phyloP scores from a whole-genome alignment of 179 eudicot genomes.

The Beta macrorhiza region DNA sequence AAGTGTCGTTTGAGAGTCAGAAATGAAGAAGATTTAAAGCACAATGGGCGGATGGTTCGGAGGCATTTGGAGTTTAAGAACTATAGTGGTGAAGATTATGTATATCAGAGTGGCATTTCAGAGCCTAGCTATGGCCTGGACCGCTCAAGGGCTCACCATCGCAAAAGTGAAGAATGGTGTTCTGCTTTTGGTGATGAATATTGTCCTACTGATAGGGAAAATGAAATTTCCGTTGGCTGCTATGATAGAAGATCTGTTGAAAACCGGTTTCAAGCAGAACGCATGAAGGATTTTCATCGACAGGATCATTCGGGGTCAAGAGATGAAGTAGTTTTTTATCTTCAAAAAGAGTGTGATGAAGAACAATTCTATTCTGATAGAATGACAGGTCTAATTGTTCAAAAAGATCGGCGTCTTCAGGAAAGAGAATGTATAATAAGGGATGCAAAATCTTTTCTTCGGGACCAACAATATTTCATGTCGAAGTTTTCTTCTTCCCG shows the following conservation, averaged over 20 bases:
- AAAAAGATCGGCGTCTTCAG: constrained; percentile 22
- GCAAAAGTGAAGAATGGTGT: constrained; percentile 25
- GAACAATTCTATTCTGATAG: constrained; percentile 27
- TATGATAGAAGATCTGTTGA: constrained; percentile 23
- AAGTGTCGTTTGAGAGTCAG: constrained; percentile 34
- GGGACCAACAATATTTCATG: neutral
- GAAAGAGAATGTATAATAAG: constrained; percentile 21
- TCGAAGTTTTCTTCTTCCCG: constrained; percentile 12
- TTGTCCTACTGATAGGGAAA: constrained; percentile 22
- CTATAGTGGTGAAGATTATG: constrained; percentile 18
- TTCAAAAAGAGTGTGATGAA: constrained; percentile 29
- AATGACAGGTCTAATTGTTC: constrained; percentile 15
- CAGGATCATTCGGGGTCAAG: constrained; percentile 19
- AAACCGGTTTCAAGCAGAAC: constrained; percentile 15
- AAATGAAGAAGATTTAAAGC: constrained; percentile 24
- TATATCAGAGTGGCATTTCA: constrained; percentile 14
- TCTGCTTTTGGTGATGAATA: constrained; percentile 25
- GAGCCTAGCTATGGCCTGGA: constrained; percentile 21
- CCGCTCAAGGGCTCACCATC: constrained; percentile 19
- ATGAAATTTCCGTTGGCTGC: constrained; percentile 21
- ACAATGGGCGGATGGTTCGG: constrained; percentile 11
- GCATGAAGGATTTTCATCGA: constrained; percentile 23
- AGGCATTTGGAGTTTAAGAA: constrained; percentile 24
- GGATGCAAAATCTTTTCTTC: neutral
- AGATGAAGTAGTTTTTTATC: constrained; percentile 28